These are phyloP conservation scores for Phialemoniopsis sp. DNA, from an alignment of 2,329 filamentous ascomycete genomes.

Conservation along the genomic window DNA sequence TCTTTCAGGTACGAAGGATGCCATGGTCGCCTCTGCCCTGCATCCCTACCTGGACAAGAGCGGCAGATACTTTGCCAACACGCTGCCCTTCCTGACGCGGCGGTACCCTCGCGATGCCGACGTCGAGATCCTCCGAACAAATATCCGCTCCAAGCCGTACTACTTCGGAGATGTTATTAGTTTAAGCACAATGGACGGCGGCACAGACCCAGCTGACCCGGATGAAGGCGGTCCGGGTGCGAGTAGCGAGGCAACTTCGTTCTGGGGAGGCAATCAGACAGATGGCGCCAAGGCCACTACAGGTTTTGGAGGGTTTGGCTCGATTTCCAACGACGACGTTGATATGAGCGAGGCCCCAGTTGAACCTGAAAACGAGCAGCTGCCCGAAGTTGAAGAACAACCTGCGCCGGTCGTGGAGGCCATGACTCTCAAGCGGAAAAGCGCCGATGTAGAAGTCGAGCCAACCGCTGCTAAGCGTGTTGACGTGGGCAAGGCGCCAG, in stretches of 20 bases:
- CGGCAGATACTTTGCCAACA: constrained; percentile 63
- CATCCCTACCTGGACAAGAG: constrained; percentile 67
- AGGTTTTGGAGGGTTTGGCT: too few relatives aligned
- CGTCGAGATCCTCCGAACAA: constrained; percentile 67
- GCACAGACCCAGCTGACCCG: background rate
- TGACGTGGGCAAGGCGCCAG: constrained; percentile 8
- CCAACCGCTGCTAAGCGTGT: constrained; percentile 14
- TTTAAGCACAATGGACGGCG: constrained; percentile 4
- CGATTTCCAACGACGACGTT: constrained; percentile 8
- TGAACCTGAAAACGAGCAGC: constrained; percentile 5
- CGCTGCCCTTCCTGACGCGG: constrained; percentile 74
- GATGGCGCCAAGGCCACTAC: too few relatives aligned
- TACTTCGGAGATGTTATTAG: constrained; percentile 19
- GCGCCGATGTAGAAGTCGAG: constrained; percentile 27
- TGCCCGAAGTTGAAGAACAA: constrained; percentile 15
- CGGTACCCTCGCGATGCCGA: constrained; percentile 58
- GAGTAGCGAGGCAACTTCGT: too few relatives aligned
- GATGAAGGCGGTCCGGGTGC: constrained; percentile 9
- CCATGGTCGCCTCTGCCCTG: constrained; percentile 78
- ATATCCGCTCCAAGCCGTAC: constrained; percentile 39
- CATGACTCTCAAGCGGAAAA: constrained; percentile 35
- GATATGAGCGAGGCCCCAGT: constrained; percentile 3
- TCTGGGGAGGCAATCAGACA: too few relatives aligned
- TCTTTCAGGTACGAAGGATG: constrained; percentile 61
- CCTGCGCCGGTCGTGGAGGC: constrained; percentile 7